A percentile compares a stretch with the other conserved stretches of the same genome.
These are phyloP conservation scores for Neurospora sp. DNA, from an alignment of 495 filamentous ascomycete genomes.

Conservation along the genomic window DNA sequence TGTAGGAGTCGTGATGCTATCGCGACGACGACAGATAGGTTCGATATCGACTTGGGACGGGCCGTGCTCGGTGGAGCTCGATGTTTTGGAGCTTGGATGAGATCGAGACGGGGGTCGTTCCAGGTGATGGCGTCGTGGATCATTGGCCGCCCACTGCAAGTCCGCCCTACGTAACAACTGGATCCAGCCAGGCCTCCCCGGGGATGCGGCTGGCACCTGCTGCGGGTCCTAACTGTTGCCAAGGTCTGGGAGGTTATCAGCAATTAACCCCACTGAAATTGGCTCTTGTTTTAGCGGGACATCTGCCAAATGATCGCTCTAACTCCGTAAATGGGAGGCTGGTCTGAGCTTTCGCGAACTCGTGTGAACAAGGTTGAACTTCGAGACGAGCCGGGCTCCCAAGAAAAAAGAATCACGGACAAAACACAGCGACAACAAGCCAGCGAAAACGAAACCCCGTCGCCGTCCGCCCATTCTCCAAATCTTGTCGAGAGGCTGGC, in stretches of 20 bases:
- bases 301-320: background rate
- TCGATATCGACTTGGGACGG: background rate
- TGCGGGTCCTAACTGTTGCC: background rate
- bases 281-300: background rate
- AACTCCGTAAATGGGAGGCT: background rate
- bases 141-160: background rate
- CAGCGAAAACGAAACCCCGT: background rate
- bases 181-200: background rate
- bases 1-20: background rate
- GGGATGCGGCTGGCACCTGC: background rate
- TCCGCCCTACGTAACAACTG: background rate
- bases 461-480: background rate
- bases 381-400: background rate
- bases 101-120: background rate
- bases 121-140: background rate
- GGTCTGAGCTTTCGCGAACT: background rate
- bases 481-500: slow-evolving; percentile 14
- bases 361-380: background rate
- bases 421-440: background rate
- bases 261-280: background rate
- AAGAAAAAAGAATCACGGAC: background rate
- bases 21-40: background rate
- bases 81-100: background rate
- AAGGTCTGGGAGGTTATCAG: background rate
- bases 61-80: background rate